These are phyloP conservation scores for Aechmea fasciata DNA, from an alignment of 176 grass and related monocot genomes.

Conservation along the genomic window DNA sequence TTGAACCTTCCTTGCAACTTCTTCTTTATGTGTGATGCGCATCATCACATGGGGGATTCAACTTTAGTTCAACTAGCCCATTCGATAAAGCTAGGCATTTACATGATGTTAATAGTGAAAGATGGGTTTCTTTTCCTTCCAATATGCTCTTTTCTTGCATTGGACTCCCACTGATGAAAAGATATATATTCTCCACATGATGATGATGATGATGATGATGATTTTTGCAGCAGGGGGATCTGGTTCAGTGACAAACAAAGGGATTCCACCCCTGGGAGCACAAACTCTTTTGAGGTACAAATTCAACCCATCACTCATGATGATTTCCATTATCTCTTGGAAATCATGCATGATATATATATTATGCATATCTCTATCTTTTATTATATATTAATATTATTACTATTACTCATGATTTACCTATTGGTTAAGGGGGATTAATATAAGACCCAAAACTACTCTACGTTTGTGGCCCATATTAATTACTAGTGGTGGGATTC, in stretches of 20 bases:
- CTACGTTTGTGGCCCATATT: neutral
- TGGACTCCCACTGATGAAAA: conserved; percentile 66
- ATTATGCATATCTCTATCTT: conserved; percentile 29
- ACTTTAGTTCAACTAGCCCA: conserved; percentile 32
- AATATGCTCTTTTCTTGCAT: conserved; percentile 33
- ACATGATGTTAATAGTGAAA: conserved; percentile 70
- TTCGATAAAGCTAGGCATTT: conserved; percentile 58
- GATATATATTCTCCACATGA: conserved; percentile 41
- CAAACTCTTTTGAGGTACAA: conserved; percentile 64
- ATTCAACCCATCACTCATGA: conserved; percentile 29
- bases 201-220: neutral
- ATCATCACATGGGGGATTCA: conserved; percentile 20
- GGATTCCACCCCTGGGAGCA: conserved; percentile 49
- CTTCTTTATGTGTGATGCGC: conserved; percentile 15
- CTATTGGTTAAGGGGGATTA: too few relatives aligned
- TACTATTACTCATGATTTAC: neutral
- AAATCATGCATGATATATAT: conserved; percentile 5
- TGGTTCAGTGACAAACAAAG: conserved; percentile 74
- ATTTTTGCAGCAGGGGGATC: conserved; percentile 41
- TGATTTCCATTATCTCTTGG: conserved; percentile 42
- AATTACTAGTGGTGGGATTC: conserved; percentile 12
- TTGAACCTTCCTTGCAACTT: conserved; percentile 13
- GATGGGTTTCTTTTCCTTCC: conserved; percentile 35
- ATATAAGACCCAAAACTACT: too few relatives aligned
- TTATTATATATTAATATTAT: neutral